phyloP scores from a whole-genome alignment of 129 eudicot genomes.

The Flaveria sonorensis region DNA sequence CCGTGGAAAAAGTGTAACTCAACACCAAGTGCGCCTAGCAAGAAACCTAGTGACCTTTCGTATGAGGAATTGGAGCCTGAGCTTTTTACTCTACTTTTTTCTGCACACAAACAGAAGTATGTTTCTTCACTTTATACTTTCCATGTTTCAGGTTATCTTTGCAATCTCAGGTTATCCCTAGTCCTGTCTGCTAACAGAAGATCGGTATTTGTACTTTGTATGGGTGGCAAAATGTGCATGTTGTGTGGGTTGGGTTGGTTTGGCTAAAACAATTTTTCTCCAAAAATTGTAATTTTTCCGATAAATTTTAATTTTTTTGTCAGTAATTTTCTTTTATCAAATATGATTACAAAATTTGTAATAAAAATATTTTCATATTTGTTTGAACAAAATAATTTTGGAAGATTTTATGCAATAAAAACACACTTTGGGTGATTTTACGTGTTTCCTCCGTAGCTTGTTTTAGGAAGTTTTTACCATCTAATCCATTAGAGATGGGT shows the following conservation, averaged over 20 bases:
- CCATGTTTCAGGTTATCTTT: neutral
- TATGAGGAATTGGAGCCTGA: slow-evolving; percentile 56
- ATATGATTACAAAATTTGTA: neutral
- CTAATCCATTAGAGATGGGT: neutral
- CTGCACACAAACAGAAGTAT: slow-evolving; percentile 56
- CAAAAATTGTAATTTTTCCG: neutral
- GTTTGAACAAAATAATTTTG: neutral
- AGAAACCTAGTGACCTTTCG: slow-evolving; percentile 51
- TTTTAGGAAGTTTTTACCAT: neutral
- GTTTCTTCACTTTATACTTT: slow-evolving; percentile 16
- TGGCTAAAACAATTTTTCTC: too few species aligned
- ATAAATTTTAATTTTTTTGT: neutral
- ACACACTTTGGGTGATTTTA: neutral
- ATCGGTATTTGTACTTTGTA: neutral
- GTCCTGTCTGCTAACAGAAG: neutral
- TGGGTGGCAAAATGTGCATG: neutral
- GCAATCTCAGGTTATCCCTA: neutral
- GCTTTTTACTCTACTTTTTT: slow-evolving; percentile 45
- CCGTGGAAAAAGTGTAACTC: slow-evolving; percentile 58
- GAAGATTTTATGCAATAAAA: neutral
- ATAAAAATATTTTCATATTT: neutral
- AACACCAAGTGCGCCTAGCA: slow-evolving; percentile 35
- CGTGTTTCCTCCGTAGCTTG: neutral
- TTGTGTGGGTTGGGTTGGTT: neutral
- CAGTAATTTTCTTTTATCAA: neutral